Conservation (phyloP, 495 filamentous ascomycete species). For the Usnea hakonensis region DNA sequence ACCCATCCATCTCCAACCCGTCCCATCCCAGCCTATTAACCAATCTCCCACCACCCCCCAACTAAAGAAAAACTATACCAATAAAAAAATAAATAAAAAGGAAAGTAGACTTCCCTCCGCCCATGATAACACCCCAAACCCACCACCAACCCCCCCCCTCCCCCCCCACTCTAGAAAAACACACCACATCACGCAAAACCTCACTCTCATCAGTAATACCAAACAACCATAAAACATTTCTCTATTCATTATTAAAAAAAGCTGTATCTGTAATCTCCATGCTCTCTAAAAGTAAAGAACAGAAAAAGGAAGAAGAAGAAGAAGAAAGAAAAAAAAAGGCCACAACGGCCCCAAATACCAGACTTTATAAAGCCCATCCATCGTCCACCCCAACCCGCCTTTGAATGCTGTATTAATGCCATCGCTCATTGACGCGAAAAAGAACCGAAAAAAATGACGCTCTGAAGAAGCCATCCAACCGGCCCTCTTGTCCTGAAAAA, state of each 20-base stretch:
- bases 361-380: not conserved
- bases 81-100: not conserved
- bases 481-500: not conserved
- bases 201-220: too few species aligned
- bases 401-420: not conserved
- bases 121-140: too few species aligned
- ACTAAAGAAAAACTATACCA: not conserved
- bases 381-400: too few species aligned
- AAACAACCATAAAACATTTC: too few species aligned
- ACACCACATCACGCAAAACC: too few species aligned
- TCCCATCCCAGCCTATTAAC: not conserved
- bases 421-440: not conserved
- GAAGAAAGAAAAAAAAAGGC: not conserved
- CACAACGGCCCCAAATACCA: not conserved
- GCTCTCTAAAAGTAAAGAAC: not conserved
- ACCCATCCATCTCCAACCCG: not conserved
- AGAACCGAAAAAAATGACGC: not conserved
- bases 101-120: too few species aligned
- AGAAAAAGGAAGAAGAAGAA: too few species aligned
- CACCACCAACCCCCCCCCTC: too few species aligned
- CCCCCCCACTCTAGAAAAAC: too few species aligned
- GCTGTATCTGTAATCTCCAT: too few species aligned
- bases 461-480: not conserved
- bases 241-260: too few species aligned
- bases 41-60: not conserved